A percentile compares a stretch with the other conserved stretches of the same genome.
These are phyloP conservation scores for Pseudocercospora fuligena DNA, from an alignment of 2,329 filamentous ascomycete species.

Conservation along the genomic window DNA sequence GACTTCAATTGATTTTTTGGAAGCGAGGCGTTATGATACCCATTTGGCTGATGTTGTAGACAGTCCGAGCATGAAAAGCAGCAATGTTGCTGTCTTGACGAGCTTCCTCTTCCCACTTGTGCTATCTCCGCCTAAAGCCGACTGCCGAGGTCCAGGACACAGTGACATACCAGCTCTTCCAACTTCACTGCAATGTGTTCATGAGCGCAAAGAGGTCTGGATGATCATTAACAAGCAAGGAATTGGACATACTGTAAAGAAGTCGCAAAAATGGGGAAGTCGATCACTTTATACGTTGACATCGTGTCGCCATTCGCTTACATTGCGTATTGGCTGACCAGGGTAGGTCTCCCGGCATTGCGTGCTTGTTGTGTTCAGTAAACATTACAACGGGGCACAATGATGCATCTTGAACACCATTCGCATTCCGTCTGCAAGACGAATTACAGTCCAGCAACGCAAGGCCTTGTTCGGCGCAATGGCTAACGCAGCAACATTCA, in stretches of 20 bases:
- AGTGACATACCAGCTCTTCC: not conserved
- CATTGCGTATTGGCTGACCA: conserved; percentile 61
- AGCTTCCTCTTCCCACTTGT: not conserved
- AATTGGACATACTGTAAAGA: not conserved
- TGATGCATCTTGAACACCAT: not conserved
- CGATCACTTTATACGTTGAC: conserved; percentile 63
- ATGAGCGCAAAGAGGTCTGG: not conserved
- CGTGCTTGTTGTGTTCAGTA: conserved; percentile 11
- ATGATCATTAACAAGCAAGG: not conserved
- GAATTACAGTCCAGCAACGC: not conserved
- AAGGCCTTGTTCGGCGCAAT: not conserved
- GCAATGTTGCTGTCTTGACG: not conserved
- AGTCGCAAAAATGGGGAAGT: conserved; percentile 37
- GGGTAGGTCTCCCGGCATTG: conserved; percentile 47
- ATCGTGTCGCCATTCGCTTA: conserved; percentile 66
- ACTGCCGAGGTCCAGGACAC: not conserved
- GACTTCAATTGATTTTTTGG: not conserved
- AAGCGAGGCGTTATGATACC: not conserved
- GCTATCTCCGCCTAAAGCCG: conserved; percentile 2
- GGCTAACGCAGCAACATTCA: conserved; percentile 34
- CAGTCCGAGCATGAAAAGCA: not conserved
- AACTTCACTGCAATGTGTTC: not conserved
- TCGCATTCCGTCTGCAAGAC: not conserved
- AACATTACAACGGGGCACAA: not conserved
- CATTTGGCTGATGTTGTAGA: not conserved